phyloP scores from a whole-genome alignment of 2,329 filamentous ascomycete genomes.

The Helicocarpus griseus region DNA sequence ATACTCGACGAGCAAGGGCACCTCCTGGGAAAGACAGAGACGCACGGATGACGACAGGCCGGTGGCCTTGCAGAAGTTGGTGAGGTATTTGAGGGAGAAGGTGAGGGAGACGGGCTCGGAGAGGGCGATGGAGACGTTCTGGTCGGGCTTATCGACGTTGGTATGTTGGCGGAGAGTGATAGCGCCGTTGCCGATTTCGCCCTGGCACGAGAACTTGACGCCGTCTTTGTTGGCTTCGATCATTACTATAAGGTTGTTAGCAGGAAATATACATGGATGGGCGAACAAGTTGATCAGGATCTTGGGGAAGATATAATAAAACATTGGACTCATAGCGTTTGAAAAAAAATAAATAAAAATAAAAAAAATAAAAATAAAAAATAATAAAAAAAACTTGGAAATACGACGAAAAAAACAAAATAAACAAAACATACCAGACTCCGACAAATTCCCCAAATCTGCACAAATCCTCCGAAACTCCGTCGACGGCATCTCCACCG shows the following conservation, averaged over 20 bases:
- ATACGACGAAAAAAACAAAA: no score
- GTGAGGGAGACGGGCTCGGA: slow-evolving; percentile 88
- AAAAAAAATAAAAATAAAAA: not conserved
- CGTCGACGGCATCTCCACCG: slow-evolving; percentile 72
- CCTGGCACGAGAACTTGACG: slow-evolving; percentile 85
- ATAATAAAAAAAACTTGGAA: no score
- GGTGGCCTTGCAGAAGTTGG: slow-evolving; percentile 99
- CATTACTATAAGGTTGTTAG: slow-evolving; percentile 51
- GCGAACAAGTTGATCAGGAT: no score
- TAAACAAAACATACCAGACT: slow-evolving; percentile 64
- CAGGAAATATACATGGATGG: no score
- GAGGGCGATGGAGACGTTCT: slow-evolving; percentile 81
- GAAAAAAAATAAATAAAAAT: not conserved
- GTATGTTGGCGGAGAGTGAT: slow-evolving; percentile 84
- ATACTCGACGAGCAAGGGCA: slow-evolving; percentile 93
- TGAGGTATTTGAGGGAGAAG: slow-evolving; percentile 97
- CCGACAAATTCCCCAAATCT: slow-evolving; percentile 83
- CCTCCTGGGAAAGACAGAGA: slow-evolving; percentile 90
- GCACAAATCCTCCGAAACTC: slow-evolving; percentile 95
- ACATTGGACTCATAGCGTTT: no score
- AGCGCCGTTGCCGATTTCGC: slow-evolving; percentile 91
- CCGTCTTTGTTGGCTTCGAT: slow-evolving; percentile 97
- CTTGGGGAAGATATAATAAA: no score
- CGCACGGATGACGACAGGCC: slow-evolving; percentile 72
- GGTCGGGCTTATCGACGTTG: slow-evolving; percentile 78